Conservation (phyloP, 1,139 yeast species). For the Protomyces inouyei region DNA sequence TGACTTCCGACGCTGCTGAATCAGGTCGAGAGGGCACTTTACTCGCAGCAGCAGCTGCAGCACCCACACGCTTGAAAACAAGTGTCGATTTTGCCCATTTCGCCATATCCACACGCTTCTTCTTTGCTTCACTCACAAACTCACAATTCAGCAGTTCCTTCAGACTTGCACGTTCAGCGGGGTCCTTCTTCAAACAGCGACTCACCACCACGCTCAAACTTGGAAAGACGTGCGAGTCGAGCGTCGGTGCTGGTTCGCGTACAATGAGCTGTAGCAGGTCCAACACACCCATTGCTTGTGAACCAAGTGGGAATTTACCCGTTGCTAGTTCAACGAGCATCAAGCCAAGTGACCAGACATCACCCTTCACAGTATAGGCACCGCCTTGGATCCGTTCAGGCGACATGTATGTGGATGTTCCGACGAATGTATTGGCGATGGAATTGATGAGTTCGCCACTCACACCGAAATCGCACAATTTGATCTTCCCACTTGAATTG, state of each 20-base stretch:
- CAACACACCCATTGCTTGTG: conserved; percentile 72
- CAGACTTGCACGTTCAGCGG: conserved; percentile 12
- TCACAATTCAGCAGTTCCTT: conserved; percentile 17
- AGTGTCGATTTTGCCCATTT: conserved; percentile 49
- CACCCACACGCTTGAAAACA: conserved; percentile 1
- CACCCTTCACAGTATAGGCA: conserved; percentile 85
- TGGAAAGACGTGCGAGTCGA: conserved; percentile 36
- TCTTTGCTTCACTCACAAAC: conserved; percentile 47
- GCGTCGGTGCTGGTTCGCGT: conserved; percentile 80
- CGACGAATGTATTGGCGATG: conserved; percentile 90
- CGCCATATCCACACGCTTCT: conserved; percentile 46
- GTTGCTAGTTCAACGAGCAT: conserved; percentile 83
- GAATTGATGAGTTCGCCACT: conserved; percentile 94
- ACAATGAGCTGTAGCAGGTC: conserved; percentile 89
- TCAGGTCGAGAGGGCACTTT: too few relatives aligned
- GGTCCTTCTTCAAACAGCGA: conserved; percentile 22
- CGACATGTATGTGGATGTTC: conserved; percentile 97
- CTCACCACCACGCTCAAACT: conserved; percentile 12
- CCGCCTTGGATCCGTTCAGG: conserved; percentile 97
- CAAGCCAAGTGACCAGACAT: conserved; percentile 92
- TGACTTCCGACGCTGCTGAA: too few relatives aligned
- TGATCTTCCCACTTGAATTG: conserved; percentile 72
- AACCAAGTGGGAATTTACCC: conserved; percentile 60
- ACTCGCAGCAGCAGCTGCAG: neutral
- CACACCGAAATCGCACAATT: conserved; percentile 94